Evolutionary conservation across 2,329 filamentous ascomycete genomes (phyloP), one percentile per base, ranked within the genome.

Genomic region (Blumeriella jaapii): DNA sequence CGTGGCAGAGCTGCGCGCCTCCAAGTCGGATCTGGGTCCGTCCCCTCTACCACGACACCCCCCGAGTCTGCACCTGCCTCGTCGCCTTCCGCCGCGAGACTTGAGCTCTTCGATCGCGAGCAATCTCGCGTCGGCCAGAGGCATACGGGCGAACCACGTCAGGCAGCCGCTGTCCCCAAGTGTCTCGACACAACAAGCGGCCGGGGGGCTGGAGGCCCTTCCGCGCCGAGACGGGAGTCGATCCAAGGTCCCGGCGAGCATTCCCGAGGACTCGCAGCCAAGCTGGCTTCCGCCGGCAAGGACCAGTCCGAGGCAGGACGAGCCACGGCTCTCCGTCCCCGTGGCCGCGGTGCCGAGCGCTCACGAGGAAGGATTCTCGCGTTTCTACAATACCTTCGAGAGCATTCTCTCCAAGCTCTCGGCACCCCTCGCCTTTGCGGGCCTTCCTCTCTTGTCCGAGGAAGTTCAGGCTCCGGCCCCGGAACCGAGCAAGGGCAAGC

Each of bases 351-450:
- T 42, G 34, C 32, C 48, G 11, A 34, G 41, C 19, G 41, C 45
- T 42, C 41, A 14, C 5, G 84, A 93, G 19, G 86, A 89, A 38
- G 79, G 83, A 5, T 98, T 95, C 55, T 74, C 83, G 5, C 75
- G 78, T 35, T 98, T 96, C 61, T 98, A 96, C 60, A 87, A 72
- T 39, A 86, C 85, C 1, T 94, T 95, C 52, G 86, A 87, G 36
- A 84, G 73, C 35, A 72, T 95, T 30, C 83, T 96, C 53, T 91
- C 85, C 42, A 82, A 79, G 49, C 73, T 96, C 9, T 93, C 89
- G 0, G 86, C 87, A 0, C 87, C 87, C 1, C 65, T 98, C 18
- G 89, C 87, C 3, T 98, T 95, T 61, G 85, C 91, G 4, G 89
- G 89, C 1, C 70, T 98, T 6, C 91, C 91, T 0, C 67, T 98